Base-by-base conservation (phyloP, 2,329 filamentous ascomycete genomes). In the Thelonectria olida region DNA sequence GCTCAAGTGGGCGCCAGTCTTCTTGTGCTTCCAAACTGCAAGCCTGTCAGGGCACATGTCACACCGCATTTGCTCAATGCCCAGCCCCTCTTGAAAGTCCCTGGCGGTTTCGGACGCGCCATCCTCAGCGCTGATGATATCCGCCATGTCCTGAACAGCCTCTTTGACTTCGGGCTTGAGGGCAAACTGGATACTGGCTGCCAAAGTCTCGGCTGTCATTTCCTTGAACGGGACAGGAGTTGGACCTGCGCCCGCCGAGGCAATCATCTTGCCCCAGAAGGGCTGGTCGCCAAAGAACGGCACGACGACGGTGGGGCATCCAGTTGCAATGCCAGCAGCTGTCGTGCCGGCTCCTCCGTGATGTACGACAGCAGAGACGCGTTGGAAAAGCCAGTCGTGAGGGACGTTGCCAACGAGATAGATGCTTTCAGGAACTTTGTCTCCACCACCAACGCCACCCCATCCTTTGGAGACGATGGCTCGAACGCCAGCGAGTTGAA, bases 221-320 rank as follows among this genome's bases (percentile, higher is more conserved):
- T 84, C 74, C 62, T 86, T 89, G 69, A 84, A 83, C 0, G 86
- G 84, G 22, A 89, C 81, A 0, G 87, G 85, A 0, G 72, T 66
- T 2, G 88, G 87, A 0, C 88, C 88, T 2, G 88, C 88, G 7
- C 87, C 87, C 7, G 88, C 87, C 36, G 79, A 78, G 1, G 84
- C 81, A 19, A 89, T 82, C 80, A 90, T 90, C 8, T 84, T 80
- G 2, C 88, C 88, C 88, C 88, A 90, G 66, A 90, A 90, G 2
- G 86, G 84, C 68, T 90, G 88, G 64, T 76, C 88, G 8, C 88
- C 88, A 63, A 90, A 90, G 75, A 90, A 90, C 0, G 88, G 88
- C 0, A 90, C 85, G 20, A 90, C 85, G 72, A 89, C 85, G 1
- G 88, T 89, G 0, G 88, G 88, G 42, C 81, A 83, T 1, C 82